Evolutionary conservation across 2,329 filamentous ascomycete genomes (phyloP).

Genomic region (Chaetomiaceae sp.): DNA sequence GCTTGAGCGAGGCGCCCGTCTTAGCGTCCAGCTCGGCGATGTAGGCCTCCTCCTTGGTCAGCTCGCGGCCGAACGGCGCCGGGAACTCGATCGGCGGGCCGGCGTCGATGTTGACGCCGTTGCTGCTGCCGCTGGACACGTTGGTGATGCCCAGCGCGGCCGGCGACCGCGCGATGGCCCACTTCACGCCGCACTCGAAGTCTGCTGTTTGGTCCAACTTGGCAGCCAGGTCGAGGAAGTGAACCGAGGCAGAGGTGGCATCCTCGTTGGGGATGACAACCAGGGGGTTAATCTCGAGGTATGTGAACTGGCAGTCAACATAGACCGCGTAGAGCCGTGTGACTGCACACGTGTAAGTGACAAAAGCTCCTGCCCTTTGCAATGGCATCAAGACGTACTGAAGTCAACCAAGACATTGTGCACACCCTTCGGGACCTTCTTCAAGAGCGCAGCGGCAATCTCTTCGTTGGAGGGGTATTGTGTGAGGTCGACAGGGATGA

Average conservation of each 20-base stretch:
- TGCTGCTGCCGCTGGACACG: slow-evolving; percentile 53
- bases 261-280: slow-evolving; percentile 95
- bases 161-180: slow-evolving; percentile 91
- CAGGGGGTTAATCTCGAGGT: slow-evolving; percentile 99
- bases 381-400: slow-evolving; percentile 37
- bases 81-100: slow-evolving; percentile 99
- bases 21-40: slow-evolving; percentile 98
- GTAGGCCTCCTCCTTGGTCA: slow-evolving; percentile 98
- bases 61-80: slow-evolving; percentile 95
- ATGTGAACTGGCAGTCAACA: slow-evolving; percentile 99
- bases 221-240: slow-evolving; percentile 97
- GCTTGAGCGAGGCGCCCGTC: slow-evolving; percentile 97
- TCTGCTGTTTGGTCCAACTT: slow-evolving; percentile 99
- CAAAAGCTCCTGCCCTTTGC: background rate
- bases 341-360: slow-evolving; percentile 37
- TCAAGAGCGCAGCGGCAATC: slow-evolving; percentile 77
- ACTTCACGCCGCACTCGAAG: slow-evolving; percentile 98
- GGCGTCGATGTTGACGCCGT: slow-evolving; percentile 87
- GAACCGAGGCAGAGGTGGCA: slow-evolving; percentile 84
- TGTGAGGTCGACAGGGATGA: slow-evolving; percentile 91
- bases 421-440: slow-evolving; percentile 88
- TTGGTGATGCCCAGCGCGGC: slow-evolving; percentile 74
- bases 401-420: slow-evolving; percentile 99
- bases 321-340: slow-evolving; percentile 97
- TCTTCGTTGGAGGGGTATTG: slow-evolving; percentile 95